Evolutionary conservation across 2,329 filamentous ascomycete species (phyloP).

Genomic region (Monosporascus sp.): DNA sequence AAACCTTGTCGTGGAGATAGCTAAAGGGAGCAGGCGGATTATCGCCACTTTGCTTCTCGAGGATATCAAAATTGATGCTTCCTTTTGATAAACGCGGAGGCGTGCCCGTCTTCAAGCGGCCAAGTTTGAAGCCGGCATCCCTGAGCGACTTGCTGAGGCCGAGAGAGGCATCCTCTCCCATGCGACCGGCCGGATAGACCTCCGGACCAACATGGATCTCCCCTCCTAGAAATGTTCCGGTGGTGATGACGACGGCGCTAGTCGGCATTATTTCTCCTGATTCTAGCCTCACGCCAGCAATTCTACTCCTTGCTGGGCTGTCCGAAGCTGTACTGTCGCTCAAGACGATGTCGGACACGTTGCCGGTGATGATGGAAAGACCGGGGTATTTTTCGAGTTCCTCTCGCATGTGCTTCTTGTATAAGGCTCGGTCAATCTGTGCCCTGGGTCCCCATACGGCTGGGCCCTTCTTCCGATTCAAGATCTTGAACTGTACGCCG

Average conservation of each 20-base stretch:
- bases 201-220: slow-evolving; percentile 95
- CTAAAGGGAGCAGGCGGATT: slow-evolving; percentile 86
- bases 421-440: slow-evolving; percentile 88
- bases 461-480: slow-evolving; percentile 87
- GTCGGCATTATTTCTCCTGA: slow-evolving; percentile 80
- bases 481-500: slow-evolving; percentile 84
- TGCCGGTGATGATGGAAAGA: slow-evolving; percentile 75
- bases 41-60: slow-evolving; percentile 76
- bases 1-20: slow-evolving; percentile 74
- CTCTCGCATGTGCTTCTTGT: slow-evolving; percentile 85
- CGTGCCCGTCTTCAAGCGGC: slow-evolving; percentile 91
- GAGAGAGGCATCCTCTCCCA: slow-evolving; percentile 90
- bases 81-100: slow-evolving; percentile 79
- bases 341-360: slow-evolving; percentile 86
- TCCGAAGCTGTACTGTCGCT: slow-evolving; percentile 48
- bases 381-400: slow-evolving; percentile 76
- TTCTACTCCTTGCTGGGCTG: slow-evolving; percentile 57
- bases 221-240: slow-evolving; percentile 89
- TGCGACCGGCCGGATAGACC: slow-evolving; percentile 78
- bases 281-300: slow-evolving; percentile 81
- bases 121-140: slow-evolving; percentile 84
- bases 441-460: slow-evolving; percentile 96
- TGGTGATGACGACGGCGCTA: slow-evolving; percentile 84
- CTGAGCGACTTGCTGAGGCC: slow-evolving; percentile 86
- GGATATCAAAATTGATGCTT: slow-evolving; percentile 70